A percentile compares a stretch with the other conserved stretches of the same genome.
Conservation (phyloP, 805 yeast species). For the Limtongia smithiae region DNA sequence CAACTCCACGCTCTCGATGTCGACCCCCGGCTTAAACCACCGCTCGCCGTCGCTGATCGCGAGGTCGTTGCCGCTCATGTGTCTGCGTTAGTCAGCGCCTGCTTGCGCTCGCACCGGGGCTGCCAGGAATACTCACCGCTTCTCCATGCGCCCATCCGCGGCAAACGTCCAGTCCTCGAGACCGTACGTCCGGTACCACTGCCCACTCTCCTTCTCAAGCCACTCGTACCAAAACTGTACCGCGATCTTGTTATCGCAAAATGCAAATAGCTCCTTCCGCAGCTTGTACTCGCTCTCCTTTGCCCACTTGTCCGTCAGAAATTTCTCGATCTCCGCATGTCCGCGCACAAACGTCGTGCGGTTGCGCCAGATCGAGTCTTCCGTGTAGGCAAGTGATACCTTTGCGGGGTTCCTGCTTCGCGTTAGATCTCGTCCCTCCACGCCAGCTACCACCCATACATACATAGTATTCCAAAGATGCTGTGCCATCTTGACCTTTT, state of each 20-base stretch:
- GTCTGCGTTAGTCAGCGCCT: slow-evolving; percentile 5
- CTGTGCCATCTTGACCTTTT: slow-evolving; percentile 25
- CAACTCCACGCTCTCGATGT: slow-evolving; percentile 15
- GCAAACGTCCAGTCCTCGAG: slow-evolving; percentile 28
- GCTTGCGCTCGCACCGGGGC: too few relatives aligned
- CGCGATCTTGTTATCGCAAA: slow-evolving; percentile 20
- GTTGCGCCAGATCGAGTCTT: slow-evolving; percentile 26
- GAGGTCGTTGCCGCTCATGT: slow-evolving; percentile 26
- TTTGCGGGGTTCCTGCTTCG: slow-evolving; percentile 8
- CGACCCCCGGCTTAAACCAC: slow-evolving; percentile 22
- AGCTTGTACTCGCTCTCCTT: slow-evolving; percentile 18
- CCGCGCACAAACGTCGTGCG: slow-evolving; percentile 20
- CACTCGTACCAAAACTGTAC: slow-evolving; percentile 29
- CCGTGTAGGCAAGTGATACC: slow-evolving; percentile 21
- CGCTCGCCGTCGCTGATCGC: slow-evolving; percentile 13
- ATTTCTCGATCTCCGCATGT: slow-evolving; percentile 17
- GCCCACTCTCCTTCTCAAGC: slow-evolving; percentile 7
- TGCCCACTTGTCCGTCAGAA: slow-evolving; percentile 22
- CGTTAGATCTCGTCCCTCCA: neutral
- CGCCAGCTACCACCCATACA: neutral
- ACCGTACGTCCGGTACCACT: slow-evolving; percentile 26
- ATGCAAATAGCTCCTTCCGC: slow-evolving; percentile 26
- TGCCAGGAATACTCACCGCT: slow-evolving; percentile 9
- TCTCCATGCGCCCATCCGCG: slow-evolving; percentile 22
- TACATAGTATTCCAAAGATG: slow-evolving; percentile 25